phyloP scores from a whole-genome alignment of 228 moss, liverwort and hornwort species.

The Sphagnum magellanicum region DNA sequence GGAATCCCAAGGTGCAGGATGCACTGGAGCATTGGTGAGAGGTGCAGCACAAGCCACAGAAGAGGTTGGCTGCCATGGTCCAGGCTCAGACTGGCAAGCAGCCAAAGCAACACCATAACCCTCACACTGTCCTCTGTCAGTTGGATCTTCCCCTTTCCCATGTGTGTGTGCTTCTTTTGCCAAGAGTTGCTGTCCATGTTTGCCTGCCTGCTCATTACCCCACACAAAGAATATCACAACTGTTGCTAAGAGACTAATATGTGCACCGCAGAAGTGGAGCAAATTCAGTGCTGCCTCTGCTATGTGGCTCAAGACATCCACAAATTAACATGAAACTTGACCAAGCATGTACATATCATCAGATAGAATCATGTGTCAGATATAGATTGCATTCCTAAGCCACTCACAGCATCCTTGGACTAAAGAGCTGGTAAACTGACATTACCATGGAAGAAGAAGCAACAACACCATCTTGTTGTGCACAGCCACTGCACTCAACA shows the following conservation, averaged over 20 bases:
- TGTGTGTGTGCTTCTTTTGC: constrained; percentile 32
- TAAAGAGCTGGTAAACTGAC: constrained; percentile 1
- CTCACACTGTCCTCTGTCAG: constrained; percentile 73
- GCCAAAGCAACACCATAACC: constrained; percentile 60
- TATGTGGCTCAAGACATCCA: background rate
- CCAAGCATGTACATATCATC: too few relatives aligned
- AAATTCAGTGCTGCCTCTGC: background rate
- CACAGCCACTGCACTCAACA: constrained; percentile 82
- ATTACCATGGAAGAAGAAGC: constrained; percentile 30
- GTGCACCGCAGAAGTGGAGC: too few relatives aligned
- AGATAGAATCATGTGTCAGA: too few relatives aligned
- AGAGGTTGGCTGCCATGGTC: constrained; percentile 50
- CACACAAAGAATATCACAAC: constrained; percentile 1
- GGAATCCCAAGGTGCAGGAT: constrained; percentile 35
- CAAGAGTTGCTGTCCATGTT: constrained; percentile 59
- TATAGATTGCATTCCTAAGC: too few relatives aligned
- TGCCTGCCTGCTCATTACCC: constrained; percentile 38
- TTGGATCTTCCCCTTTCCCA: constrained; percentile 59
- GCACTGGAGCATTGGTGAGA: constrained; percentile 34
- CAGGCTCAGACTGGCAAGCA: constrained; percentile 49
- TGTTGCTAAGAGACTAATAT: background rate
- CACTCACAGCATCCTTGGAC: background rate
- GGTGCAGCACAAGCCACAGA: constrained; percentile 43
- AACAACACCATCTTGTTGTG: constrained; percentile 35
- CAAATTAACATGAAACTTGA: background rate